These are phyloP conservation scores for Hypericum perforatum DNA, from an alignment of 345 rosid species.

Conservation along the genomic window DNA sequence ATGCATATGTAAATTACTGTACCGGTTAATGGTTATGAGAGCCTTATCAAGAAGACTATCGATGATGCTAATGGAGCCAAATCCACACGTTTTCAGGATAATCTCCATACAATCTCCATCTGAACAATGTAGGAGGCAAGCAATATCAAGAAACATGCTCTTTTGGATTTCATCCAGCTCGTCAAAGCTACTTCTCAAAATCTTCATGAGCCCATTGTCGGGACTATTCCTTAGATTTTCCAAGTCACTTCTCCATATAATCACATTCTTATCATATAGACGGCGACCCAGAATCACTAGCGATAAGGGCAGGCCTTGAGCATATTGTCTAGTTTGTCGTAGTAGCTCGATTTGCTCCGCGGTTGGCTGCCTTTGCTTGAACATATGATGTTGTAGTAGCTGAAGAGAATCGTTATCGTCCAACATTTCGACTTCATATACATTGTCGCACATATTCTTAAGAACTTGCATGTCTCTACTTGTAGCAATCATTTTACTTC, in stretches of 20 bases:
- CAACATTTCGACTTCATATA: background rate
- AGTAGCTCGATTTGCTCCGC: background rate
- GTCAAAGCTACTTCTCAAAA: background rate
- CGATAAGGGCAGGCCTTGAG: background rate
- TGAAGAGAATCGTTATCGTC: background rate
- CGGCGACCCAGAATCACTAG: background rate
- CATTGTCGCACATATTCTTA: background rate
- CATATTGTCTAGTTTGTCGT: background rate
- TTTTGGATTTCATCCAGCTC: background rate
- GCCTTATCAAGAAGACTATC: background rate
- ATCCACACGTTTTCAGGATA: background rate
- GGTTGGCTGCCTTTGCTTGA: background rate
- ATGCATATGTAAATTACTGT: background rate
- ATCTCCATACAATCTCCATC: background rate
- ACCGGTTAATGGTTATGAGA: background rate
- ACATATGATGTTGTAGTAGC: background rate
- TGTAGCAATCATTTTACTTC: constrained; percentile 2
- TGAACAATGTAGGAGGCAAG: background rate
- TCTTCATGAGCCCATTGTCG: background rate
- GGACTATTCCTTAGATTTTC: background rate
- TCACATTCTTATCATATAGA: background rate
- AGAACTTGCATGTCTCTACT: background rate
- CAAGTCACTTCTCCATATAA: background rate
- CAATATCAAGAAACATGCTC: background rate
- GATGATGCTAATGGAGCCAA: background rate